Conservation (phyloP, 768 basidiomycete species). For the Tulasnella sp. region DNA sequence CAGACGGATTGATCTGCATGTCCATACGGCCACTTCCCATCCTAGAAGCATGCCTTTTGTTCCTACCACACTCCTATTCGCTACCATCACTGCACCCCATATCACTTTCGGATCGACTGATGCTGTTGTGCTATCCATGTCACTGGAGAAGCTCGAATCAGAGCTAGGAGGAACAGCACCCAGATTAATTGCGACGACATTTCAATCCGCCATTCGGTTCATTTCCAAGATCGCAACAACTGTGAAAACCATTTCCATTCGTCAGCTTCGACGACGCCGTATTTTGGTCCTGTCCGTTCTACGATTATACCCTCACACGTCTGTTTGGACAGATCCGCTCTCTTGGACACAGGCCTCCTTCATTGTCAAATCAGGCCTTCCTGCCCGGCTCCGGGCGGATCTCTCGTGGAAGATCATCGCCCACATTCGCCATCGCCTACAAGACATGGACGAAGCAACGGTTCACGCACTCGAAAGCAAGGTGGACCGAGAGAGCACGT, state of each 20-base stretch:
- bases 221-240: slow-evolving; percentile 12
- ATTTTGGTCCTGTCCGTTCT: slow-evolving; percentile 6
- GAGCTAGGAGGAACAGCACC: background rate
- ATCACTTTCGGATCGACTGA: background rate
- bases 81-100: background rate
- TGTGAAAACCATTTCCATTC: slow-evolving; percentile 3
- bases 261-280: background rate
- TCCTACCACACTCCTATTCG: slow-evolving; percentile 2
- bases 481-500: slow-evolving; percentile 19
- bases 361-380: slow-evolving; percentile 66
- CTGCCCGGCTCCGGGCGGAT: slow-evolving; percentile 59
- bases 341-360: slow-evolving; percentile 80
- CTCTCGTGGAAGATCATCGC: slow-evolving; percentile 67
- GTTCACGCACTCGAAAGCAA: slow-evolving; percentile 31
- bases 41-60: slow-evolving; percentile 10
- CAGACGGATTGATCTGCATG: background rate
- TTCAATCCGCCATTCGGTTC: slow-evolving; percentile 7
- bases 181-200: background rate
- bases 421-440: slow-evolving; percentile 62
- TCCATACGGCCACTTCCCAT: slow-evolving; percentile 15
- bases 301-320: slow-evolving; percentile 7
- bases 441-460: slow-evolving; percentile 31
- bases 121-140: background rate
- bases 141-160: background rate
- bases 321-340: slow-evolving; percentile 47